These are phyloP conservation scores for Aspergillus ibericus DNA, from an alignment of 2,329 filamentous ascomycete genomes.

Conservation along the genomic window DNA sequence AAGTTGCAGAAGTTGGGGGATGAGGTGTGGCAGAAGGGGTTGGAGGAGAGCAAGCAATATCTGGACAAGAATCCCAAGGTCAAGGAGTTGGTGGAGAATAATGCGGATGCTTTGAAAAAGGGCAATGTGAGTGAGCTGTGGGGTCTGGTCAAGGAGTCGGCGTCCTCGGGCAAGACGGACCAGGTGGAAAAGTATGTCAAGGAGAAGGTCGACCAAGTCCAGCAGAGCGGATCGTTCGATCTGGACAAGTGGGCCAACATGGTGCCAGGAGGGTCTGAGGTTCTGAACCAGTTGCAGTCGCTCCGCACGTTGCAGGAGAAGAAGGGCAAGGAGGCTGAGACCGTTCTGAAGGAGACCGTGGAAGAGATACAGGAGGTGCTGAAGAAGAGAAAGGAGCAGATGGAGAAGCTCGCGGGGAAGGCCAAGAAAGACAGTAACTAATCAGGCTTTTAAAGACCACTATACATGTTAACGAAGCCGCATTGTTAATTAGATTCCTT, in stretches of 20 bases:
- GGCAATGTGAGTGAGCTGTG: slow-evolving; percentile 67
- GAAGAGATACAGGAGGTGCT: slow-evolving; percentile 29
- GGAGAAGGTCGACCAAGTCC: slow-evolving; percentile 59
- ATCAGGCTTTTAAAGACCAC: neutral
- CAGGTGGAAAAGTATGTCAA: slow-evolving; percentile 63
- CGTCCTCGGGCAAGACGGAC: slow-evolving; percentile 60
- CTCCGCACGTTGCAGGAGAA: slow-evolving; percentile 65
- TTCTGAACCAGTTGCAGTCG: slow-evolving; percentile 65
- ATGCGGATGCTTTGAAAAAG: slow-evolving; percentile 65
- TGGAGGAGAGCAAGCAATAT: slow-evolving; percentile 69
- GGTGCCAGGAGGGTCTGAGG: slow-evolving; percentile 64
- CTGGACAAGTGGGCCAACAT: slow-evolving; percentile 65
- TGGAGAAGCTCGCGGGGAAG: slow-evolving; percentile 22
- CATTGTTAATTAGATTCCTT: neutral
- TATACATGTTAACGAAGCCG: neutral
- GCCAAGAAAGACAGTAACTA: slow-evolving; percentile 19
- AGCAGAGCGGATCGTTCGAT: slow-evolving; percentile 52
- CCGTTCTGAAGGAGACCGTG: slow-evolving; percentile 67
- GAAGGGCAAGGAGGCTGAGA: slow-evolving; percentile 67
- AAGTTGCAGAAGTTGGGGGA: slow-evolving; percentile 68
- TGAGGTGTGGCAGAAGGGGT: slow-evolving; percentile 69
- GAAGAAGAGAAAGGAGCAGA: slow-evolving; percentile 21
- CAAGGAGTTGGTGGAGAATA: slow-evolving; percentile 71
- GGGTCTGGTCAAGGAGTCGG: slow-evolving; percentile 61
- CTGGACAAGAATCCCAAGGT: slow-evolving; percentile 75